Percentiles rank a stretch among this genome's conserved stretches.
These are phyloP conservation scores for Phytomonas sp. DNA, from an alignment of 208 protist species.

Conservation along the genomic window DNA sequence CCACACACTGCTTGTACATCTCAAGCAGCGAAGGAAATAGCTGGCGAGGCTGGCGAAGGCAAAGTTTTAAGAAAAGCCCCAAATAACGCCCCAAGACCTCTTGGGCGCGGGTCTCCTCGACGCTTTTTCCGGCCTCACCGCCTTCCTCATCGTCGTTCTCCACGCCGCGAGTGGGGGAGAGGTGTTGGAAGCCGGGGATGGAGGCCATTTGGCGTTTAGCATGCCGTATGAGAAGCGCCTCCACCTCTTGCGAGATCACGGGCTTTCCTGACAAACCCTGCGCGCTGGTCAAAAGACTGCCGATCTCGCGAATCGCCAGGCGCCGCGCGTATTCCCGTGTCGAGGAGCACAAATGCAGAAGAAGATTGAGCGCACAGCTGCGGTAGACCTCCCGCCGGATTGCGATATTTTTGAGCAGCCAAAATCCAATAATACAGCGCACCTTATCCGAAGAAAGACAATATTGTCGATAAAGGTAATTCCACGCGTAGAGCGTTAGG, in stretches of 20 bases:
- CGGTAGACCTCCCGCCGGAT: constrained; percentile 41
- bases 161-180: constrained; percentile 7
- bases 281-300: constrained; percentile 22
- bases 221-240: constrained; percentile 50
- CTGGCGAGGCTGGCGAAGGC: constrained; percentile 49
- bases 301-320: constrained; percentile 46
- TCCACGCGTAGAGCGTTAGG: constrained; percentile 61
- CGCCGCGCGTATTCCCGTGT: constrained; percentile 44
- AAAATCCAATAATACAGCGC: constrained; percentile 51
- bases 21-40: constrained; percentile 59
- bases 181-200: constrained; percentile 32
- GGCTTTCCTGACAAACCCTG: constrained; percentile 7
- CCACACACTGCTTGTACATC: constrained; percentile 57
- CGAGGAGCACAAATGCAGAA: constrained; percentile 44
- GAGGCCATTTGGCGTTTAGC: constrained; percentile 54
- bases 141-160: constrained; percentile 11
- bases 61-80: constrained; percentile 71
- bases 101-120: constrained; percentile 12
- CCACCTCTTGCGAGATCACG: constrained; percentile 34
- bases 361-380: constrained; percentile 47
- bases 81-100: constrained; percentile 43
- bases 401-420: constrained; percentile 43
- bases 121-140: constrained; percentile 5
- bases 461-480: constrained; percentile 55
- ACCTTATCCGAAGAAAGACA: constrained; percentile 46